Percentiles rank a stretch among this genome's conserved stretches.
These are phyloP conservation scores for Naganishia sp. DNA, from an alignment of 1,284 basidiomycete genomes.

Conservation along the genomic window DNA sequence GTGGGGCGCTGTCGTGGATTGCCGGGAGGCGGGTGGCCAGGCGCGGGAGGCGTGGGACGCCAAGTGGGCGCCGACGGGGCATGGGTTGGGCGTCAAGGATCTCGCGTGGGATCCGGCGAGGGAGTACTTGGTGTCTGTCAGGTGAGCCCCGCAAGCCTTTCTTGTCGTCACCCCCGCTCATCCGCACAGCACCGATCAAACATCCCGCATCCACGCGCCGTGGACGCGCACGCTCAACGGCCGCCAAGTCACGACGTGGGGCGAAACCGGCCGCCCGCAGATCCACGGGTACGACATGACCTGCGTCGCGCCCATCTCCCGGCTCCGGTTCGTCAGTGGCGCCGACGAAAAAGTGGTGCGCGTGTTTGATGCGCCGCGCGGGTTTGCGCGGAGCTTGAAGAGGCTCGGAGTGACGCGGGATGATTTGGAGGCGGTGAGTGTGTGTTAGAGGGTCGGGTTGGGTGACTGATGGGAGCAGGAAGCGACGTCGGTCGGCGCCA, in stretches of 20 bases:
- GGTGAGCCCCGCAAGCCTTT: constrained; percentile 58
- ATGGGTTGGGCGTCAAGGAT: constrained; percentile 73
- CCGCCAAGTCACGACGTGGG: constrained; percentile 62
- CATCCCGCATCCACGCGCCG: constrained; percentile 77
- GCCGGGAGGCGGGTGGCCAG: constrained; percentile 45
- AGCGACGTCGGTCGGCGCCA: constrained; percentile 63
- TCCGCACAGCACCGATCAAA: constrained; percentile 72
- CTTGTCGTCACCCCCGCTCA: constrained; percentile 1
- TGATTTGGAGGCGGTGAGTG: constrained; percentile 35
- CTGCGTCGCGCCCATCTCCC: constrained; percentile 72
- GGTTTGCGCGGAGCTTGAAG: constrained; percentile 68
- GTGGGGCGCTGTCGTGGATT: constrained; percentile 59
- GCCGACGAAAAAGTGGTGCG: constrained; percentile 91
- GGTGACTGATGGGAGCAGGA: constrained; percentile 38
- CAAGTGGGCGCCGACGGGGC: constrained; percentile 74
- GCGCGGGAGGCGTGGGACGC: constrained; percentile 65
- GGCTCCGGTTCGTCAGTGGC: constrained; percentile 77
- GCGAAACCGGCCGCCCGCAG: constrained; percentile 85
- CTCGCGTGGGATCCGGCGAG: constrained; percentile 81
- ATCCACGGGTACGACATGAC: constrained; percentile 92
- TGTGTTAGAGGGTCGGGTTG: not conserved
- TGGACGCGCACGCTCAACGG: constrained; percentile 35
- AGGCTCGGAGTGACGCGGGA: constrained; percentile 48
- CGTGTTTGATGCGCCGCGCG: constrained; percentile 81
- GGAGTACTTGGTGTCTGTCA: constrained; percentile 77